Evolutionary conservation across 2,329 filamentous ascomycete species (phyloP), one percentile per base, ranked within the genome.

Genomic region (Aspergillus novofumigatus): DNA sequence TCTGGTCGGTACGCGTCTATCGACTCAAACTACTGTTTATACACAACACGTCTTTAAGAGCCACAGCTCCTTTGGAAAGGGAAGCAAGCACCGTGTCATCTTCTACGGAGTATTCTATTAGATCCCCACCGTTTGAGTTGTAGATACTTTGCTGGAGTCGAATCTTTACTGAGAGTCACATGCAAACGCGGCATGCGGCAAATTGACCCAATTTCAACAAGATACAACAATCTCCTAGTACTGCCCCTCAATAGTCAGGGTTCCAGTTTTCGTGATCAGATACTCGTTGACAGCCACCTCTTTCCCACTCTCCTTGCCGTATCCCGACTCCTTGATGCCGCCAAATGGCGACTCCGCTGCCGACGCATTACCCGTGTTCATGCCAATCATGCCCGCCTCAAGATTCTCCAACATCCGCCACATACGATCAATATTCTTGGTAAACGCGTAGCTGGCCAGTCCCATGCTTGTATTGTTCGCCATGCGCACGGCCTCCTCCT

Each of bases 381-480:
- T 75, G 14, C 86, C 86, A 65, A 89, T 85, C 86, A 88, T 89
- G 3, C 86, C 86, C 4, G 86, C 86, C 68, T 89, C 85, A 35
- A 89, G 69, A 61, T 83, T 86, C 76, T 89, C 86, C 56, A 88
- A 75, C 67, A 89, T 73, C 57, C 86, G 77, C 83, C 86, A 87
- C 52, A 84, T 78, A 0, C 86, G 83, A 66, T 88, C 84, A 4
- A 88, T 75, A 64, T 87, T 84, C 74, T 86, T 87, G 0, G 86
- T 89, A 71, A 88, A 88, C 59, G 83, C 83, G 65, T 89, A 89
- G 42, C 83, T 86, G 7, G 86, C 86, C 59, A 88, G 71, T 4
- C 86, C 86, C 81, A 88, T 86, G 50, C 80, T 82, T 6, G 84
- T 86, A 51, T 83, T 79, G 61, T 88, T 88, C 1, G 86, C 85